These are phyloP conservation scores for Ambrosia hybrid DNA, from an alignment of 140 eudicot species.

Conservation along the genomic window DNA sequence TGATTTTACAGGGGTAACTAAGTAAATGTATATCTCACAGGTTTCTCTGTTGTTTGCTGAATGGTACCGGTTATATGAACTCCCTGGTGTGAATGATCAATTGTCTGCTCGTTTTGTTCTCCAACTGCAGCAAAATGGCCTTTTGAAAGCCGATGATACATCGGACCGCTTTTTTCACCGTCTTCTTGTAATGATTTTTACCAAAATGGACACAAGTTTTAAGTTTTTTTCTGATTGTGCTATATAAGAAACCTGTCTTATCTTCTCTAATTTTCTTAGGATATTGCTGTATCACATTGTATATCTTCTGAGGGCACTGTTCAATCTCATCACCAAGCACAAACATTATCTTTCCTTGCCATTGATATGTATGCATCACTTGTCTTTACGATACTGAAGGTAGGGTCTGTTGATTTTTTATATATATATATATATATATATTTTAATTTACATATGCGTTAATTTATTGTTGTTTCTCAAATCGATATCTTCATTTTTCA, in stretches of 20 bases:
- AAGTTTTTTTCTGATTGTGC: too few species aligned
- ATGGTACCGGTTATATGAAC: slow-evolving; percentile 80
- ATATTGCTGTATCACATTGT: slow-evolving; percentile 80
- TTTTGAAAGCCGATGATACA: slow-evolving; percentile 82
- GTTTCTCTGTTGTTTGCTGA: slow-evolving; percentile 76
- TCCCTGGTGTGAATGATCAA: slow-evolving; percentile 76
- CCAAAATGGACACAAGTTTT: too few species aligned
- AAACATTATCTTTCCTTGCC: slow-evolving; percentile 79
- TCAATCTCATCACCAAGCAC: slow-evolving; percentile 73
- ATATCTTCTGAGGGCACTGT: slow-evolving; percentile 61
- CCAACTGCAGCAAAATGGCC: slow-evolving; percentile 66
- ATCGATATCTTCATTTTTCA: slow-evolving; percentile 11
- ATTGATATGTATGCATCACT: slow-evolving; percentile 88
- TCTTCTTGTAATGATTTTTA: slow-evolving; percentile 45
- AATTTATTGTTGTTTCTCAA: not conserved
- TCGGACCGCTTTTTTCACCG: slow-evolving; percentile 79
- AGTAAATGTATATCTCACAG: slow-evolving; percentile 32
- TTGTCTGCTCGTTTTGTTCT: slow-evolving; percentile 58
- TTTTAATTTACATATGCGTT: not conserved
- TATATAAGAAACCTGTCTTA: not conserved
- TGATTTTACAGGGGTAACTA: not conserved
- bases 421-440: not conserved
- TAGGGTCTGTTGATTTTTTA: slow-evolving; percentile 19
- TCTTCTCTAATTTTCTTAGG: slow-evolving; percentile 41
- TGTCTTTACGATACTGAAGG: slow-evolving; percentile 82